These are phyloP conservation scores for Amanita rubescens DNA, from an alignment of 768 basidiomycete genomes.

Conservation along the genomic window DNA sequence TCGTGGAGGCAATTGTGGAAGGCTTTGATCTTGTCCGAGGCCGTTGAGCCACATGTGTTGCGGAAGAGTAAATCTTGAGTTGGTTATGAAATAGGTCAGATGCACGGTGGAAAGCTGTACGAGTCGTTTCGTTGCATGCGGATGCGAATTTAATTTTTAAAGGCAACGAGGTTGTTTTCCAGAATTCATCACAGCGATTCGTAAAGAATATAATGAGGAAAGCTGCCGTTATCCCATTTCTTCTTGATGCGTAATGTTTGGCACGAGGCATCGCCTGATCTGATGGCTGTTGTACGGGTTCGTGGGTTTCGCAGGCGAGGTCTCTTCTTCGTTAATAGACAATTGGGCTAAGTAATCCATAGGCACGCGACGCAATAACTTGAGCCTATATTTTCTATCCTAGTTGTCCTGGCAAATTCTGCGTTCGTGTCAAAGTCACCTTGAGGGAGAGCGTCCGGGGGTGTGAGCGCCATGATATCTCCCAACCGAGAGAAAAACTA, in stretches of 20 bases:
- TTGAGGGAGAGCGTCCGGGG: background rate
- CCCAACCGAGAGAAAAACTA: background rate
- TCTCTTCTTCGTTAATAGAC: background rate
- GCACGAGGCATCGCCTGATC: background rate
- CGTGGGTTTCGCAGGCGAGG: background rate
- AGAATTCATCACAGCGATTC: no score
- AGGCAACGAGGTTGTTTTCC: no score
- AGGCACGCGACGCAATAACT: background rate
- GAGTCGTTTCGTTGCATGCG: no score
- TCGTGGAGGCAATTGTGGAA: slow-evolving; percentile 78
- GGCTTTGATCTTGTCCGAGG: slow-evolving; percentile 40
- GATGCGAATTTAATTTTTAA: no score
- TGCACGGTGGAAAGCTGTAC: no score
- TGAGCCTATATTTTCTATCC: no score
- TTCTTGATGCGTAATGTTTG: background rate
- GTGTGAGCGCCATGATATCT: background rate
- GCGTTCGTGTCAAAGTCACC: background rate
- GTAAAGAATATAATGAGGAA: no score
- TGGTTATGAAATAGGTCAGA: no score
- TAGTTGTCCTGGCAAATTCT: background rate
- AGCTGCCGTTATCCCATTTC: background rate
- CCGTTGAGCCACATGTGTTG: slow-evolving; percentile 53
- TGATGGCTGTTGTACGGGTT: background rate
- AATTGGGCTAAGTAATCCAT: background rate
- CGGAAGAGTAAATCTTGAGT: slow-evolving; percentile 24